phyloP scores from a whole-genome alignment of 1,284 basidiomycete species.

The Phlebopus sp. region DNA sequence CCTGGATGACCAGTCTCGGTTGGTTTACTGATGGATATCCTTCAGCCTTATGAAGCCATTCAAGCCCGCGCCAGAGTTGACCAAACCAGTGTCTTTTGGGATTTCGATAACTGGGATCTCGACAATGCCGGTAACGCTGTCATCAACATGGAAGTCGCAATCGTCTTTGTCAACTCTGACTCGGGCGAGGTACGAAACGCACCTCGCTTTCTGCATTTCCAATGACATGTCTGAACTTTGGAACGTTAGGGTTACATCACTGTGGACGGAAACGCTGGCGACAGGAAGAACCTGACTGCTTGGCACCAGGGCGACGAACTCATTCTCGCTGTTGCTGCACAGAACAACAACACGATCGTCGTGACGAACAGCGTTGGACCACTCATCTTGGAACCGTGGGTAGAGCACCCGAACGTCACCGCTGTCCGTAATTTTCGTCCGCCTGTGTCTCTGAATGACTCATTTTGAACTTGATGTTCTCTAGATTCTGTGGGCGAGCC shows the following conservation, averaged over 20 bases:
- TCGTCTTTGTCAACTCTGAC: conserved; percentile 41
- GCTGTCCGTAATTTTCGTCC: neutral
- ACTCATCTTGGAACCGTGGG: conserved; percentile 47
- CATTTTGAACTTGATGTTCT: neutral
- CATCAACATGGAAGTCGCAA: conserved; percentile 28
- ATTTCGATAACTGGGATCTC: conserved; percentile 36
- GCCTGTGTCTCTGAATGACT: neutral
- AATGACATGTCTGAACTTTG: conserved; percentile 4
- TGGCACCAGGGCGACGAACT: conserved; percentile 46
- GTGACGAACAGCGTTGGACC: conserved; percentile 48
- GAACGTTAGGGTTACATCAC: conserved; percentile 45
- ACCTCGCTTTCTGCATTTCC: neutral
- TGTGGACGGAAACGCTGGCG: conserved; percentile 44
- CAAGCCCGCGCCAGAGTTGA: conserved; percentile 31
- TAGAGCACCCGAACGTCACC: conserved; percentile 49
- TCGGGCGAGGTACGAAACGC: conserved; percentile 33
- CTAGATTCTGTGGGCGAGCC: neutral
- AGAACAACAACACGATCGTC: conserved; percentile 49
- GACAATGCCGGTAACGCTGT: conserved; percentile 25
- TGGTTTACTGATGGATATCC: neutral
- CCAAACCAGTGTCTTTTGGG: conserved; percentile 36
- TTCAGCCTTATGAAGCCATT: conserved; percentile 41
- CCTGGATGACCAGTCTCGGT: neutral
- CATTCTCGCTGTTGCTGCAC: conserved; percentile 25
- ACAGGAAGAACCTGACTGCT: conserved; percentile 49